Evolutionary conservation across 129 eudicot species (phyloP).

Genomic region (Saussurea involucrata): DNA sequence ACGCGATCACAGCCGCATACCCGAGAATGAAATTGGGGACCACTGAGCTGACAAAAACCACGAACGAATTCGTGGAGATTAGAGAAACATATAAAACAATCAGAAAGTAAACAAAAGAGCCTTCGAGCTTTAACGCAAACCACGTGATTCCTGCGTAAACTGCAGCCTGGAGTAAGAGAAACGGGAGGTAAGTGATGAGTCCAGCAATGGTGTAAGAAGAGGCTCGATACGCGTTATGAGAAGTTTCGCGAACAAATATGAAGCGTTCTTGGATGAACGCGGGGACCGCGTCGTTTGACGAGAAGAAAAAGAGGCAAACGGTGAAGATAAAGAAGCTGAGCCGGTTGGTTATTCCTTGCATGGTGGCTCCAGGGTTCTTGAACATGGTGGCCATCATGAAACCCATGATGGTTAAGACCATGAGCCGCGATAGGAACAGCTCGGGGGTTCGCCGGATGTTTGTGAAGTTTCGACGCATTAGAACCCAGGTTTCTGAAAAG

Average conservation of each 20-base stretch:
- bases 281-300: slow-evolving; percentile 81
- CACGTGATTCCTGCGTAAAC: slow-evolving; percentile 62
- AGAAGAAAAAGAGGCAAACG: slow-evolving; percentile 73
- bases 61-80: slow-evolving; percentile 75
- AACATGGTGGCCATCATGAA: slow-evolving; percentile 32
- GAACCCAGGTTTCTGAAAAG: slow-evolving; percentile 61
- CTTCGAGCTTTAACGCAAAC: slow-evolving; percentile 58
- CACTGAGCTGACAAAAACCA: slow-evolving; percentile 73
- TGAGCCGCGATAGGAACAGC: slow-evolving; percentile 33
- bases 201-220: slow-evolving; percentile 79
- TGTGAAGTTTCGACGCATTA: slow-evolving; percentile 68
- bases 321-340: slow-evolving; percentile 69
- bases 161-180: slow-evolving; percentile 62
- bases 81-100: slow-evolving; percentile 59
- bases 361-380: slow-evolving; percentile 8
- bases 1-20: slow-evolving; percentile 83
- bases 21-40: slow-evolving; percentile 83
- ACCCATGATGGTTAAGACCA: slow-evolving; percentile 73
- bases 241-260: slow-evolving; percentile 73
- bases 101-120: slow-evolving; percentile 54
- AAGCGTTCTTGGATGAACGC: slow-evolving; percentile 85
- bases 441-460: slow-evolving; percentile 69
- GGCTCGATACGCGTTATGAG: slow-evolving; percentile 80
- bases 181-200: slow-evolving; percentile 63
- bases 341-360: slow-evolving; percentile 28